phyloP scores from a whole-genome alignment of 441 rosid species.

The Erodium moschatum region DNA sequence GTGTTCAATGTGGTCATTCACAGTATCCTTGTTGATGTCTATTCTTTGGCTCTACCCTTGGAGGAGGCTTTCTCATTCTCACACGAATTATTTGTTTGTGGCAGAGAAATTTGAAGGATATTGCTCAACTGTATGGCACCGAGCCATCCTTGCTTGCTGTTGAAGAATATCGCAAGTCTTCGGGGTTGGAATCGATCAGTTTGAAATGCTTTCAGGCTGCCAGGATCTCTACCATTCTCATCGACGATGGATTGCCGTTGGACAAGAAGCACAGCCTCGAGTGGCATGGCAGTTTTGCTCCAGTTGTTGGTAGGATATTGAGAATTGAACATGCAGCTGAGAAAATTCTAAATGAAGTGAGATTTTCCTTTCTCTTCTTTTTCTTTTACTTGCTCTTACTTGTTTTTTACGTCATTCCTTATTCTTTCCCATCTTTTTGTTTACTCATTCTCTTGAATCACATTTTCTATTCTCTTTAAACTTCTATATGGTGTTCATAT shows the following conservation, averaged over 20 bases:
- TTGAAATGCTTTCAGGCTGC: slow-evolving; percentile 64
- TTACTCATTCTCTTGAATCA: too few species aligned
- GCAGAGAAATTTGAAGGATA: slow-evolving; percentile 75
- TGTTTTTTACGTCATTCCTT: neutral
- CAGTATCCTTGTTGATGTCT: too few species aligned
- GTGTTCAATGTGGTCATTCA: too few species aligned
- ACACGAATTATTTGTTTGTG: slow-evolving; percentile 9
- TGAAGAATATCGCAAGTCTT: slow-evolving; percentile 49
- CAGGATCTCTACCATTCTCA: slow-evolving; percentile 55
- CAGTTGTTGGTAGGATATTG: slow-evolving; percentile 67
- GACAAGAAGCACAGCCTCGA: slow-evolving; percentile 58
- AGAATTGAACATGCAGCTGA: slow-evolving; percentile 77
- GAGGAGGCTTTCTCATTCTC: neutral
- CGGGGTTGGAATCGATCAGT: slow-evolving; percentile 46
- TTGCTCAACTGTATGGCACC: slow-evolving; percentile 66
- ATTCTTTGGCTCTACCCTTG: too few species aligned
- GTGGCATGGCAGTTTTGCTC: slow-evolving; percentile 57
- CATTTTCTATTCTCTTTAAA: neutral
- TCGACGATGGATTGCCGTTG: slow-evolving; percentile 78
- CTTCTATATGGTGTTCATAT: slow-evolving; percentile 14
- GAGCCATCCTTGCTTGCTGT: slow-evolving; percentile 50
- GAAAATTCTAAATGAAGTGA: slow-evolving; percentile 58
- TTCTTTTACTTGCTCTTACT: neutral
- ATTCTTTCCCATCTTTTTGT: too few species aligned
- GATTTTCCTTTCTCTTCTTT: slow-evolving; percentile 15